Base-by-base conservation (phyloP, 345 rosid species). In the Turritis glabra region DNA sequence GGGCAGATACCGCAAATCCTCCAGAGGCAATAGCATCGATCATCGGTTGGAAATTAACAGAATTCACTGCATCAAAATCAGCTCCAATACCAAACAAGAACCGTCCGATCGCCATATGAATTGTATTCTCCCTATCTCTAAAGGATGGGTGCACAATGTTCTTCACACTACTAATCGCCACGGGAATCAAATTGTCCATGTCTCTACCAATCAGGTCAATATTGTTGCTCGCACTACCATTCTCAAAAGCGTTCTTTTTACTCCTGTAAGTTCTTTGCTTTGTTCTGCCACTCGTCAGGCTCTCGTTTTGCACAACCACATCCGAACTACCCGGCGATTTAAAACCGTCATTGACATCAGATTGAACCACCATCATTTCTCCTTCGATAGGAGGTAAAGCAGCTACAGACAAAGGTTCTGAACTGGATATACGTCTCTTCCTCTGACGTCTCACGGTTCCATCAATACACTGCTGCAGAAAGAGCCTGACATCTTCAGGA, bases 41-140 rank as follows among this genome's bases (percentile, higher is more conserved):
- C 88, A 90, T 81, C 6, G 85, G 86, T 8, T 83, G 95, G 80
- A 87, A 85, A 71, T 87, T 87, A 65, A 64, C 80, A 0, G 97
- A 91, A 66, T 84, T 88, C 59, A 88, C 83, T 2, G 90, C 88
- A 81, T 86, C 88, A 13, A 81, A 43, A 76, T 89, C 83, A n/a
- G 92, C 98, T 32, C 98, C 96, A 33, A 92, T 88, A 80, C 85
- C 95, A 64, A 80, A 89, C 66, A 93, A 74, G 76, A 90, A 90
- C 82, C 85, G 48, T 17, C 90, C 97, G 0, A 88, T 72, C 0
- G 88, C 88, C 86, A 84, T 80, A 75, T 81, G 84, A 53, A 84
- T 22, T 8, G 75, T 41, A 56, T 77, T 80, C 63, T 84, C 78
- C 32, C 58, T 77, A 40, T 76, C 79, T 72, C 78, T 83, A 18